Evolutionary conservation across 371 early-diverging fungal species (phyloP).

Genomic region (Actinomortierella wolfii): DNA sequence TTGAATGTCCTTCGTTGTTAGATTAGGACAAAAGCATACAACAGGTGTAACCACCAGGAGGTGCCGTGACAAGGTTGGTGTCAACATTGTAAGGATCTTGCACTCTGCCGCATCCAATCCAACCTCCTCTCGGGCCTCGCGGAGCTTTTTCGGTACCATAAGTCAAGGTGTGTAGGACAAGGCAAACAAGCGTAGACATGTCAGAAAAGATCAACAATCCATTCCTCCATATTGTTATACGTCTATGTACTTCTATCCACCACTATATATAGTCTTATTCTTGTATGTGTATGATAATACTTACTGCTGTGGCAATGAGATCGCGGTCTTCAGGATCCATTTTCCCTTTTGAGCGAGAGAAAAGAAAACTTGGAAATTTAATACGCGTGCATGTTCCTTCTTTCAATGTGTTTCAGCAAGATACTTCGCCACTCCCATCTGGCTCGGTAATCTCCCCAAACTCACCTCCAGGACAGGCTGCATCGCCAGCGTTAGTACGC

Average conservation of each 20-base stretch:
- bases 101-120: slow-evolving; percentile 6
- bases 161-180: not conserved
- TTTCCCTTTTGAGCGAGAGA: slow-evolving; percentile 15
- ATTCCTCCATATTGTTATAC: not conserved
- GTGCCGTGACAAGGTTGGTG: slow-evolving; percentile 23
- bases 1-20: slow-evolving; percentile 20
- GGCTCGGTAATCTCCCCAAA: too few relatives aligned
- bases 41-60: slow-evolving; percentile 36
- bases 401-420: not conserved
- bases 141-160: not conserved
- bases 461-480: slow-evolving; percentile 37
- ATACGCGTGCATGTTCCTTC: not conserved
- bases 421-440: too few relatives aligned
- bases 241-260: too few relatives aligned
- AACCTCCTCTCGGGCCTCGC: slow-evolving; percentile 40
- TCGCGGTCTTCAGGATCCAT: slow-evolving; percentile 28
- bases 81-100: slow-evolving; percentile 7
- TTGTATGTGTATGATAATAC: not conserved
- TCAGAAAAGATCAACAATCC: not conserved
- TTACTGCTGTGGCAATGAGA: slow-evolving; percentile 33
- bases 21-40: slow-evolving; percentile 20
- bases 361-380: not conserved
- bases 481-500: slow-evolving; percentile 36
- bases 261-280: not conserved
- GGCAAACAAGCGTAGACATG: not conserved